phyloP scores from a whole-genome alignment of 129 eudicot species.

The Helichrysum umbraculigerum region DNA sequence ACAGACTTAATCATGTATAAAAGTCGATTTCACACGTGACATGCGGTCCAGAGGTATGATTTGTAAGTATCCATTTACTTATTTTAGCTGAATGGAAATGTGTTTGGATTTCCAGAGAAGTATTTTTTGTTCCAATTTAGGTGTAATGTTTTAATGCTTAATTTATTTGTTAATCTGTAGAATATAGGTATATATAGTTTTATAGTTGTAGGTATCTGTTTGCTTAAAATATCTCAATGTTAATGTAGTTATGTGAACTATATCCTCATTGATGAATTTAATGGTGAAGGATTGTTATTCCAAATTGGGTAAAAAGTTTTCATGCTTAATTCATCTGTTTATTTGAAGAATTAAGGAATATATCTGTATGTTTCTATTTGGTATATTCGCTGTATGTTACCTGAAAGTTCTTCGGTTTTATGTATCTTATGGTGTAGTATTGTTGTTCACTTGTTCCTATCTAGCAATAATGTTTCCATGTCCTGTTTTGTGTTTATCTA shows the following conservation, averaged over 20 bases:
- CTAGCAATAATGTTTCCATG: neutral
- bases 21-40: conserved; percentile 15
- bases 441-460: too few species aligned
- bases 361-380: neutral
- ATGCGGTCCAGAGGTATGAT: conserved; percentile 37
- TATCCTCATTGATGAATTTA: neutral
- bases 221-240: neutral
- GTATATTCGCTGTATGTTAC: conserved; percentile 2
- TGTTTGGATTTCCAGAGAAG: neutral
- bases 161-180: neutral
- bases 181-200: neutral
- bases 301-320: too few species aligned
- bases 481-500: neutral
- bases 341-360: too few species aligned
- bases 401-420: neutral
- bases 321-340: too few species aligned
- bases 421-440: neutral
- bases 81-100: neutral
- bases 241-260: too few species aligned
- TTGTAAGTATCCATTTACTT: neutral
- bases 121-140: neutral
- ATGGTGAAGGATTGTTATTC: neutral
- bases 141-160: neutral
- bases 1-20: too few species aligned
- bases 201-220: neutral